Conservation (phyloP, 2,329 filamentous ascomycete species). For the Diaporthe australafricana region DNA sequence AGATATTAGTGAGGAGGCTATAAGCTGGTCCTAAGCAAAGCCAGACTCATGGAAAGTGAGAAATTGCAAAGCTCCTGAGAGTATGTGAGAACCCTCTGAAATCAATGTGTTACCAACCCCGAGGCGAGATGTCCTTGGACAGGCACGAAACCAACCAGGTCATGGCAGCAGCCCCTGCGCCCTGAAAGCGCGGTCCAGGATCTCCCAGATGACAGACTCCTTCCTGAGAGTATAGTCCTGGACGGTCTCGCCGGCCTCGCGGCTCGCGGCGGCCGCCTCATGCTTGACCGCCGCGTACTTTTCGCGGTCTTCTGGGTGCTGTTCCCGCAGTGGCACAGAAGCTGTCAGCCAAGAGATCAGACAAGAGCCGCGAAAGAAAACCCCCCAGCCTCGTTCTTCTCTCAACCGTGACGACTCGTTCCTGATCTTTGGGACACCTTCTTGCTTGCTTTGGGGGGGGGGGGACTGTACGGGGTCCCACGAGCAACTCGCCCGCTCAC, state of each 20-base stretch:
- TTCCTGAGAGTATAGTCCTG: conserved; percentile 15
- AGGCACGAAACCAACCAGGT: neutral
- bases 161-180: conserved; percentile 8
- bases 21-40: neutral
- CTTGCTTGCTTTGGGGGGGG: neutral
- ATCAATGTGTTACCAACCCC: too few species aligned
- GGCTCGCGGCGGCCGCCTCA: conserved; percentile 11
- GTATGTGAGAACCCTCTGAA: rapidly evolving
- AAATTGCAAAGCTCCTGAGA: neutral
- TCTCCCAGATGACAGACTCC: conserved; percentile 16
- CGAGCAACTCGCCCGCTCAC: neutral
- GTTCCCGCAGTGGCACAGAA: neutral
- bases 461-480: neutral
- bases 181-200: conserved; percentile 28
- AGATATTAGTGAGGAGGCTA: neutral
- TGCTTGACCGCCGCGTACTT: conserved; percentile 18
- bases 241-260: neutral
- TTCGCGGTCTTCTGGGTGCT: conserved; percentile 28
- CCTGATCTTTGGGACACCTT: neutral
- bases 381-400: neutral
- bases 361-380: too few species aligned
- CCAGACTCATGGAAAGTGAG: neutral
- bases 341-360: too few species aligned
- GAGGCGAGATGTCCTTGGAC: too few species aligned
- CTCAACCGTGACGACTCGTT: neutral